A percentile compares a stretch with the other conserved stretches of the same genome.
phyloP scores from a whole-genome alignment of 2,329 filamentous ascomycete genomes.

The Emmonsia crescens region DNA sequence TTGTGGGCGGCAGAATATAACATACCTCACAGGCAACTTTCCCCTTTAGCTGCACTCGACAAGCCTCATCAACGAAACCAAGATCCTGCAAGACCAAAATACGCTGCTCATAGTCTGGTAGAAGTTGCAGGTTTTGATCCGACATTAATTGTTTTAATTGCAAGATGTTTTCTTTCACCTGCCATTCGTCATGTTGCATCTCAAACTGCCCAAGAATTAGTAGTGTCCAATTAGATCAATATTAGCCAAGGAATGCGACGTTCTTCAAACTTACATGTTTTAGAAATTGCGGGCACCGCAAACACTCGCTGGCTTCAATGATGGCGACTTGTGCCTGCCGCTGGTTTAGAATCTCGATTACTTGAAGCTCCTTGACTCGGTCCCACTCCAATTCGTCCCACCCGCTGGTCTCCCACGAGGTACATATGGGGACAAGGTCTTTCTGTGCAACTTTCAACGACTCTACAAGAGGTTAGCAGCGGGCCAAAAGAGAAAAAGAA shows the following conservation, averaged over 20 bases:
- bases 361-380: conserved; percentile 68
- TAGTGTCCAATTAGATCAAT: conserved; percentile 1
- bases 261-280: conserved; percentile 61
- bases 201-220: conserved; percentile 53
- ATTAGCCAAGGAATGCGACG: neutral
- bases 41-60: conserved; percentile 87
- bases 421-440: conserved; percentile 57
- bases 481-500: neutral
- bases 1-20: neutral
- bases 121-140: conserved; percentile 87
- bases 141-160: conserved; percentile 82
- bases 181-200: conserved; percentile 94
- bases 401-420: conserved; percentile 59
- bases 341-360: conserved; percentile 69
- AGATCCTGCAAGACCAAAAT: conserved; percentile 86
- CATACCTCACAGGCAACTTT: conserved; percentile 85
- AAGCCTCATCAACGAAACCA: conserved; percentile 77
- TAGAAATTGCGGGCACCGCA: conserved; percentile 65
- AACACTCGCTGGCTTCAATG: conserved; percentile 54
- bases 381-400: conserved; percentile 81
- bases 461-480: conserved; percentile 26
- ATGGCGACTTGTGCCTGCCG: conserved; percentile 52
- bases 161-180: conserved; percentile 86
- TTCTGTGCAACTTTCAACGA: conserved; percentile 52
- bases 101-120: conserved; percentile 94